Conservation (phyloP, 2,329 filamentous ascomycete species). For the Calonectria montana region DNA sequence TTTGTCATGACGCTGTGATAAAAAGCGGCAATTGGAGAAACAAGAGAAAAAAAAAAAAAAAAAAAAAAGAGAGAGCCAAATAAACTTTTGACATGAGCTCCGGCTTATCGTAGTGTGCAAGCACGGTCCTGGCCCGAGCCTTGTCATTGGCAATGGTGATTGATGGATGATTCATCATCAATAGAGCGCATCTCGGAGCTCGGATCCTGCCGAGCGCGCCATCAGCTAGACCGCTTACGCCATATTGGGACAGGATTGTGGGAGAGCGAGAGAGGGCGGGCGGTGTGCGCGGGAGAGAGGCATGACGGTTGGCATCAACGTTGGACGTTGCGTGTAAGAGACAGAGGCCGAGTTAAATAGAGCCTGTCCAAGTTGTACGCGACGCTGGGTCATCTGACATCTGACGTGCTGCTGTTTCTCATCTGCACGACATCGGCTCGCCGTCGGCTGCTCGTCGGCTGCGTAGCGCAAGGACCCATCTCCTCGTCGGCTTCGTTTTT, state of each 20-base stretch:
- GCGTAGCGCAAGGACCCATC: not conserved
- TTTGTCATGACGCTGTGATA: not conserved
- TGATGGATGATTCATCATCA: conserved; percentile 27
- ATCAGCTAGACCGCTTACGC: conserved; percentile 22
- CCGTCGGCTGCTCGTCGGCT: conserved; percentile 15
- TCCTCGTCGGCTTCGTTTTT: conserved; percentile 8
- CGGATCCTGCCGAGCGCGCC: conserved; percentile 17
- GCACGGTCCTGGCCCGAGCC: not conserved
- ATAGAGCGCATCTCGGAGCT: conserved; percentile 6
- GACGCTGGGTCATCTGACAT: conserved; percentile 10
- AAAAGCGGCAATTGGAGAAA: not conserved
- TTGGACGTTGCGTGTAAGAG: not conserved
- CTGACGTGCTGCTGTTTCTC: conserved; percentile 3
- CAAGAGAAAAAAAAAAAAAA: not conserved
- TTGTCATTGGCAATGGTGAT: not conserved
- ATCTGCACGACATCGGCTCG: conserved; percentile 19
- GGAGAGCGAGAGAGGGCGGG: not conserved
- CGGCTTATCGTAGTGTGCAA: not conserved
- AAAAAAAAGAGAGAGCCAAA: not conserved
- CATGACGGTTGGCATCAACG: not conserved
- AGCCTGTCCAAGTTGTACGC: not conserved
- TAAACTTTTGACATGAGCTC: conserved; percentile 1
- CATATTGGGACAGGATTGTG: conserved; percentile 1
- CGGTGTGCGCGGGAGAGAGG: not conserved
- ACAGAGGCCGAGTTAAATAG: not conserved